Evolutionary conservation across 805 yeast genomes (phyloP), one percentile per base, ranked within the genome.

Genomic region (Pichia manshurica): DNA sequence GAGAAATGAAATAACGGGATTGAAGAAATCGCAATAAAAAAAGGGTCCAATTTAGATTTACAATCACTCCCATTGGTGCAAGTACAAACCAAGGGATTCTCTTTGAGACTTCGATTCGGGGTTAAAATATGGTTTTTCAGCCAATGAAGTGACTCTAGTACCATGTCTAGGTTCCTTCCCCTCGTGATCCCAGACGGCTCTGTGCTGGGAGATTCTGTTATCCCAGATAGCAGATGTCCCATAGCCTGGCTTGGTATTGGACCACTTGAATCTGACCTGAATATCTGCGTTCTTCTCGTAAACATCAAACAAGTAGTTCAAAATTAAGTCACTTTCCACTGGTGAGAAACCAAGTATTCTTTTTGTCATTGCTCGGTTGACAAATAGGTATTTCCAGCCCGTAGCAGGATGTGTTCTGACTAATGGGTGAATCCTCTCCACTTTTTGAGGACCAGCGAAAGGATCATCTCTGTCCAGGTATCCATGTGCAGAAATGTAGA

Each of bases 321-420:
- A 67, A 48, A 79, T 70, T 7, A 73, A 56, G 36, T 71, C 72
- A 15, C 75, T 68, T 61, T 79, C 84, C 44, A 64, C 74, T 25
- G 72, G 72, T 47, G 74, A 72, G 46, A 78, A 66, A 0, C 81
- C 83, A 13, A 72, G 70, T 47, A 79, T 78, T 52, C 77, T 67
- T 36, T 56, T 67, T 6, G 82, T 78, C 70, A 71, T 69, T 20
- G 68, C 63, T 42, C 78, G 69, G 61, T 78, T 77, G 33, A 78
- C 77, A 53, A 66, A 79, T 52, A 79, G 64, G 2, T 78, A 67
- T 62, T 80, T 81, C 76, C 78, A 71, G 31, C 82, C 83, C 25
- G 85, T 79, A 13, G 74, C 81, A 9, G 86, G 85, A 55, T 81
- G 83, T 29, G 82, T 77, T 64, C 84, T 72, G 23, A 81, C 73